These are phyloP conservation scores for Parastagonospora avenae DNA, from an alignment of 2,329 filamentous ascomycete species.

Conservation along the genomic window DNA sequence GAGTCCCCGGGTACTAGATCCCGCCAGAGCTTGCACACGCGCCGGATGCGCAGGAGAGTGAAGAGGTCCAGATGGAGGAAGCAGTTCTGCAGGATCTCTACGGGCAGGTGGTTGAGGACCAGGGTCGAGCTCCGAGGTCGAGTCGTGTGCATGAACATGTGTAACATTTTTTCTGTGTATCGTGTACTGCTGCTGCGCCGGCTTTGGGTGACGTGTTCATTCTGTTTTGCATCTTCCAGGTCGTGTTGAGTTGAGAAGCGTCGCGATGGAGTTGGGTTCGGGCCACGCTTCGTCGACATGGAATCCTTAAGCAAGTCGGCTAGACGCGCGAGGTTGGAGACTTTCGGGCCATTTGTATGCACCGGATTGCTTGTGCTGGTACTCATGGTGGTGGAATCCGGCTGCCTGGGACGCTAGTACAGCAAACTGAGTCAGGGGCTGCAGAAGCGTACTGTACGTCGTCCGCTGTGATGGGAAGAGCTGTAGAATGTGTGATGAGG, in stretches of 20 bases:
- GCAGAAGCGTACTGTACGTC: not conserved
- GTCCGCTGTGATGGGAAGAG: too few species aligned
- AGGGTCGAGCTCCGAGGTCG: not conserved
- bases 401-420: not conserved
- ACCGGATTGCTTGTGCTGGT: not conserved
- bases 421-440: not conserved
- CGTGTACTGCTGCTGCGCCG: slow-evolving; percentile 21
- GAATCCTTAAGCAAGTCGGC: slow-evolving; percentile 18
- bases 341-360: not conserved
- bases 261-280: slow-evolving; percentile 3
- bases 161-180: slow-evolving; percentile 19
- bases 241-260: slow-evolving; percentile 4
- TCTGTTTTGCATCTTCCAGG: not conserved
- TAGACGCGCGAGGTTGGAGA: slow-evolving; percentile 19
- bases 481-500: not conserved
- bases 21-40: slow-evolving; percentile 14
- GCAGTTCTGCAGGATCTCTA: slow-evolving; percentile 16
- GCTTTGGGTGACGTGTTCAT: slow-evolving; percentile 3
- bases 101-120: slow-evolving; percentile 11
- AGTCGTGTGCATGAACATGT: slow-evolving; percentile 11
- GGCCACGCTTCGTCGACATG: slow-evolving; percentile 16
- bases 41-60: slow-evolving; percentile 11
- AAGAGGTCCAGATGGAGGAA: slow-evolving; percentile 18
- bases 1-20: slow-evolving; percentile 17
- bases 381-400: not conserved